These are phyloP conservation scores for Blastobotrys elegans DNA, from an alignment of 1,139 yeast genomes.

Conservation along the genomic window DNA sequence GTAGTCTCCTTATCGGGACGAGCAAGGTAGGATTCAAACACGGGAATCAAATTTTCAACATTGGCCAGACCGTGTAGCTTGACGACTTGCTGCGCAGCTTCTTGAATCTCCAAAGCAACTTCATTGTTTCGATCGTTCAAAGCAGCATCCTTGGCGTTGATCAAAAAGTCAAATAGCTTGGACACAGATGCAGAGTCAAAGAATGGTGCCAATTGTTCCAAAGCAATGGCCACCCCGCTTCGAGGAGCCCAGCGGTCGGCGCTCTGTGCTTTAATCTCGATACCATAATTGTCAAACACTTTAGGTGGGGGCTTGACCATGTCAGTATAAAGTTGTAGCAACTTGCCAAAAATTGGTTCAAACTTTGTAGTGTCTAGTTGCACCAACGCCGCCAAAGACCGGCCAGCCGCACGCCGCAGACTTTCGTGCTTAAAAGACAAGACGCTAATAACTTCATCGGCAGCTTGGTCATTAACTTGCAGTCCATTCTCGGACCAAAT, in stretches of 20 bases:
- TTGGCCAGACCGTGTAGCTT: slow-evolving; percentile 55
- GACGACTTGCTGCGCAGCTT: slow-evolving; percentile 77
- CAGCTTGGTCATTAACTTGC: slow-evolving; percentile 43
- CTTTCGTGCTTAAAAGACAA: slow-evolving; percentile 20
- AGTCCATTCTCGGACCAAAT: slow-evolving; percentile 76
- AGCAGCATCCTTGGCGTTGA: slow-evolving; percentile 43
- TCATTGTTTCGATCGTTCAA: slow-evolving; percentile 70
- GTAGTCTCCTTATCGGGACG: slow-evolving; percentile 36
- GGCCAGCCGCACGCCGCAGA: slow-evolving; percentile 61
- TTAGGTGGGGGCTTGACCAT: slow-evolving; percentile 76
- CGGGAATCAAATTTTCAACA: slow-evolving; percentile 68
- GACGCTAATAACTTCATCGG: slow-evolving; percentile 11
- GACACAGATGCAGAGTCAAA: slow-evolving; percentile 41
- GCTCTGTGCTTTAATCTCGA: slow-evolving; percentile 59
- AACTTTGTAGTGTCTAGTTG: slow-evolving; percentile 32
- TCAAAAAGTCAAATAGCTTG: slow-evolving; percentile 52
- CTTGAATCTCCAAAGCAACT: slow-evolving; percentile 80
- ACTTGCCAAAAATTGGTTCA: slow-evolving; percentile 36
- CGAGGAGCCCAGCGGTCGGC: slow-evolving; percentile 83
- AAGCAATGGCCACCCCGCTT: slow-evolving; percentile 69
- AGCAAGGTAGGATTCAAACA: slow-evolving; percentile 60
- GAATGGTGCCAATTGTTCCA: slow-evolving; percentile 53
- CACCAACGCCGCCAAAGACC: slow-evolving; percentile 38
- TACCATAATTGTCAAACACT: slow-evolving; percentile 70
- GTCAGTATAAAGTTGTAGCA: slow-evolving; percentile 52